Evolutionary conservation across 768 basidiomycete species (phyloP).

Genomic region (Russula olivacea): DNA sequence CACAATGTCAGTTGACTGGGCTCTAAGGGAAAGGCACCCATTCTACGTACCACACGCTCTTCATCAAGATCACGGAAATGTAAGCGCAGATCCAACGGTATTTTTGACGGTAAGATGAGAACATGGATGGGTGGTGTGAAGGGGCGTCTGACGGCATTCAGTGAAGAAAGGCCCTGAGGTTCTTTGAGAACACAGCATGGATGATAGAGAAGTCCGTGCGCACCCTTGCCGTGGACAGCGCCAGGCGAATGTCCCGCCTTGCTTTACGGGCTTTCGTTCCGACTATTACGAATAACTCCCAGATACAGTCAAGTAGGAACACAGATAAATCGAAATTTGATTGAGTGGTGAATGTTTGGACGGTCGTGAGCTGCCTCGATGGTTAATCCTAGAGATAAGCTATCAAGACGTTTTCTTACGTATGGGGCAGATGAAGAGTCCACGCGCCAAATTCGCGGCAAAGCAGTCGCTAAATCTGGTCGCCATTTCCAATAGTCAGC

Average conservation of each 20-base stretch:
- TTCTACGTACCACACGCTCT: constrained; percentile 43
- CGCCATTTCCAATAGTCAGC: constrained; percentile 85
- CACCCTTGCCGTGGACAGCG: constrained; percentile 53
- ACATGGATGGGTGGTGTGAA: constrained; percentile 71
- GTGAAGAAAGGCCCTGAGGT: constrained; percentile 50
- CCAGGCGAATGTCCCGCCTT: constrained; percentile 55
- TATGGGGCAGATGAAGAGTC: constrained; percentile 29
- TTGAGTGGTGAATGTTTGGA: constrained; percentile 42
- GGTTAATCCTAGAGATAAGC: neutral
- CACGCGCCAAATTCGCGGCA: constrained; percentile 59
- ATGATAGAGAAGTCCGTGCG: constrained; percentile 24
- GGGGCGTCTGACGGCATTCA: constrained; percentile 50
- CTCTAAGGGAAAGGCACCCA: neutral
- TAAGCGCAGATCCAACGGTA: constrained; percentile 65
- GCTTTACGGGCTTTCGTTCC: constrained; percentile 58
- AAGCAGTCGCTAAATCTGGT: constrained; percentile 31
- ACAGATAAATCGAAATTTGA: constrained; percentile 41
- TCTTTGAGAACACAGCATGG: neutral
- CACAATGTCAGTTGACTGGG: neutral
- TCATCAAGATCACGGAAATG: constrained; percentile 70
- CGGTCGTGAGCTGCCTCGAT: constrained; percentile 40
- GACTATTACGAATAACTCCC: constrained; percentile 76
- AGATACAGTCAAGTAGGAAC: constrained; percentile 66
- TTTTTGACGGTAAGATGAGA: constrained; percentile 63
- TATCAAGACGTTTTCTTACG: neutral